A percentile compares a stretch with the other conserved stretches of the same genome.
Conservation (phyloP, 768 basidiomycete species). For the Boletellus sp. region DNA sequence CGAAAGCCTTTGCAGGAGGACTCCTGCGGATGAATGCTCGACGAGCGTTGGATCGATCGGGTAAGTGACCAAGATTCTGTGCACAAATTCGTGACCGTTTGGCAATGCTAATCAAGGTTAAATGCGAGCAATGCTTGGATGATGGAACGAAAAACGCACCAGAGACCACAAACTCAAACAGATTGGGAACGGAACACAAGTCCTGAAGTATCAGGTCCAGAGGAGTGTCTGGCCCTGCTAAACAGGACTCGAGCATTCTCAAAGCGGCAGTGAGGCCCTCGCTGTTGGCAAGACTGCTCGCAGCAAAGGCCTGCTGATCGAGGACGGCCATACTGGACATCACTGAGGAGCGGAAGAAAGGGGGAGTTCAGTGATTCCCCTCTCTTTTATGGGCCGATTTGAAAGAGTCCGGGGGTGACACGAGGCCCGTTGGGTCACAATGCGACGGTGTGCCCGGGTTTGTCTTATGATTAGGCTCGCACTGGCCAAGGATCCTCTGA, state of each 20-base stretch:
- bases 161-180: constrained; percentile 32
- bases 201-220: constrained; percentile 26
- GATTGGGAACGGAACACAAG: constrained; percentile 22
- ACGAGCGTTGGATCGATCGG: constrained; percentile 25
- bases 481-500: too few species aligned
- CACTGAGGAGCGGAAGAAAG: too few species aligned
- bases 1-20: constrained; percentile 27
- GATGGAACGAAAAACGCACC: constrained; percentile 10
- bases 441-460: too few species aligned
- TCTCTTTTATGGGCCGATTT: too few species aligned
- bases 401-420: too few species aligned
- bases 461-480: too few species aligned
- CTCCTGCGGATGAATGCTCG: constrained; percentile 15
- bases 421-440: too few species aligned
- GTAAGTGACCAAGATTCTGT: constrained; percentile 34
- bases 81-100: constrained; percentile 9
- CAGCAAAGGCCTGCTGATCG: constrained; percentile 17
- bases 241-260: constrained; percentile 22
- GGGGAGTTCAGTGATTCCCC: not conserved
- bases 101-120: constrained; percentile 14
- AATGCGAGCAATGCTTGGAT: not conserved
- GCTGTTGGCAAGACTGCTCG: constrained; percentile 12
- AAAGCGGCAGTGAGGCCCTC: constrained; percentile 19
- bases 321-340: constrained; percentile 6
- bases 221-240: constrained; percentile 16